Base-by-base conservation (phyloP, 2,329 filamentous ascomycete species). In the Xylaria sp. region DNA sequence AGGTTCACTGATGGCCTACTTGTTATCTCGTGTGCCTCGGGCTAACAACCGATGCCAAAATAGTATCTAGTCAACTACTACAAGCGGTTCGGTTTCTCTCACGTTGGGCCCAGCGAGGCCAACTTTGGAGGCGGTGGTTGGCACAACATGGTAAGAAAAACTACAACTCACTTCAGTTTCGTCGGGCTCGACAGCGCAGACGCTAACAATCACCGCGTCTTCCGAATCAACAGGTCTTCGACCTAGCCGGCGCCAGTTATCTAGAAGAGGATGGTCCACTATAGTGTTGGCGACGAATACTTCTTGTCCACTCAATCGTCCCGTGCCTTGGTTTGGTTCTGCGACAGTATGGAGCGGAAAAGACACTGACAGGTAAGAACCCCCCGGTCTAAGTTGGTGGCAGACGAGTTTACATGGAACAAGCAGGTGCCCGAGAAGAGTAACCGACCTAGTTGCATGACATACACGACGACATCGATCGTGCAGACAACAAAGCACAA, bases 101-200 rank as follows among this genome's bases (percentile, higher is more conserved):
- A 89, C 68, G 76, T 82, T 29, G 92, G 93, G 0, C 79, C 82
- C 51, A 95, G 92, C 74, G 78, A 85, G 62, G 89, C 86, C 52
- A 81, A 85, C 60, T 93, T 92, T 77, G 90, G 88, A 19, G 92
- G 92, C 37, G 91, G 92, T 31, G 88, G 87, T 17, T 97, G 93
- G 92, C 83, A 86, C 68, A 88, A 95, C 73, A 87, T 97, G 91
- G 90, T 93, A 74, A 75, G 81, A 62, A 55, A 47, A 23, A n/a
- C 19, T 9, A 7, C 29, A 11, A 13, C 23, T 27, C 3, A 51
- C 29, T 35, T 27, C n/a, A n/a, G n/a, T n/a, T n/a, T n/a, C n/a
- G n/a, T 19, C 4, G 4, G 21, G 23, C 46, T 47, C 31, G 38
- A 10, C 15, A 27, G 21, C 43, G 3, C 8, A 21, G 17, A 23